Conservation (phyloP, 2,329 filamentous ascomycete genomes). For the Exophiala bonariae region DNA sequence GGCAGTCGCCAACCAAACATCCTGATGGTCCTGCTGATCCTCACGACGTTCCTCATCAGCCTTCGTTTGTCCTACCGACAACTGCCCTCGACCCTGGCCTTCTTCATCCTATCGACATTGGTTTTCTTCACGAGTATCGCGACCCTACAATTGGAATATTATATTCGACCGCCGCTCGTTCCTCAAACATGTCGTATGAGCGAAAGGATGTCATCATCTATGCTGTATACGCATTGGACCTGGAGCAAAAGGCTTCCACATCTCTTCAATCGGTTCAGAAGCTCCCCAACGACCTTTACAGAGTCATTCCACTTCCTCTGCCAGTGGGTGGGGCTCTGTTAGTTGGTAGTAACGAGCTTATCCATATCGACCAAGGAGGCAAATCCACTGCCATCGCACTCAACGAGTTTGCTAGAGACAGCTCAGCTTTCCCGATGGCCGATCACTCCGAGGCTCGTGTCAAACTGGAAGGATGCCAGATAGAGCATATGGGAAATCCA, state of each 20-base stretch:
- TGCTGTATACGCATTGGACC: slow-evolving; percentile 90
- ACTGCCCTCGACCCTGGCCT: slow-evolving; percentile 84
- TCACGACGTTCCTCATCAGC: slow-evolving; percentile 70
- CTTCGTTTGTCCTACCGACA: slow-evolving; percentile 90
- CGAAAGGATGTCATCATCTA: slow-evolving; percentile 85
- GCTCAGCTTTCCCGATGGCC: slow-evolving; percentile 78
- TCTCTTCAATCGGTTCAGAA: slow-evolving; percentile 83
- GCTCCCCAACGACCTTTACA: slow-evolving; percentile 83
- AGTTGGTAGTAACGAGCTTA: slow-evolving; percentile 83
- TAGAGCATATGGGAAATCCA: slow-evolving; percentile 75
- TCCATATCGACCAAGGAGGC: slow-evolving; percentile 94
- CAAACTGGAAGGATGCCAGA: slow-evolving; percentile 75
- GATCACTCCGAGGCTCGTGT: slow-evolving; percentile 82
- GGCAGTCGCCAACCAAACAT: slow-evolving; percentile 35
- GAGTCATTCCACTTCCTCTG: slow-evolving; percentile 76
- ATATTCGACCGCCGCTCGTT: slow-evolving; percentile 72
- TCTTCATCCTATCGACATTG: slow-evolving; percentile 84
- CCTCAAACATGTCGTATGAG: slow-evolving; percentile 70
- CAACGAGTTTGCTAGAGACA: slow-evolving; percentile 82
- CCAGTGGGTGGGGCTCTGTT: slow-evolving; percentile 88
- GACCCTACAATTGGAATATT: slow-evolving; percentile 96
- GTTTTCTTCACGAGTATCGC: slow-evolving; percentile 94
- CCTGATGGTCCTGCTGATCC: slow-evolving; percentile 35
- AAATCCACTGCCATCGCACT: slow-evolving; percentile 91
- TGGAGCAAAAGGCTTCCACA: slow-evolving; percentile 90